Base-by-base conservation (phyloP, 2,329 filamentous ascomycete species). In the Periconia sp. region DNA sequence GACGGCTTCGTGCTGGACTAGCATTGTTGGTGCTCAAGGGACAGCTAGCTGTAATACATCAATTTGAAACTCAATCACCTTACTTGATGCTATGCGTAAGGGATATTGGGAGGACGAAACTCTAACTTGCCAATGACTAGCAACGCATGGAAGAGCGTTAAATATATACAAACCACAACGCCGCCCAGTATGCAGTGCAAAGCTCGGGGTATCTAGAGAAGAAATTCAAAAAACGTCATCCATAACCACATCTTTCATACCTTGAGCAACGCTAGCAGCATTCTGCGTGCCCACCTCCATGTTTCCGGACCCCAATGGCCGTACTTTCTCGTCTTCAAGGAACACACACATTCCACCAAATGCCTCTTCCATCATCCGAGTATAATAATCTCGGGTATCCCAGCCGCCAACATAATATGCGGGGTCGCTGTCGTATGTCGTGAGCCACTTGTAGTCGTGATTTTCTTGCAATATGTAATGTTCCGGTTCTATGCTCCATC, bases 331-430 rank as follows among this genome's bases (percentile, higher is more conserved):
- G 44, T 97, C 91, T 35, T 84, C 88, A 41, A 99, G 80, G 63
- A 96, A 95, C 41, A 96, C 90, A 0, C 90, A 91, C 55, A 99
- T 74, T 0, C 95, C 94, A 0, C 90, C 86, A 75, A 97, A 97
- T 0, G 93, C 92, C 69, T 97, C 92, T 56, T 91, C 89, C 69
- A 99, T 77, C 20, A 90, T 87, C 20, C 92, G 82, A 8, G 86
- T 81, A 65, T 91, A 90, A 69, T 94, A 97, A 69, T 96, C 92
- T 33, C 83, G 79, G 42, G 93, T 79, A 64, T 88, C 87, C 74
- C 95, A 97, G 0, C 94, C 95, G 31, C 92, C 92, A 15, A 90
- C 90, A 48, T 83, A 77, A 67, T 89, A 85, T 43, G 82, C 80
- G 2, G 82, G 76, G 68, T 92, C 87, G 41, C 83, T 83, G 52